Base-by-base conservation (phyloP, 2,329 filamentous ascomycete genomes). In the Alternaria postmessia region DNA sequence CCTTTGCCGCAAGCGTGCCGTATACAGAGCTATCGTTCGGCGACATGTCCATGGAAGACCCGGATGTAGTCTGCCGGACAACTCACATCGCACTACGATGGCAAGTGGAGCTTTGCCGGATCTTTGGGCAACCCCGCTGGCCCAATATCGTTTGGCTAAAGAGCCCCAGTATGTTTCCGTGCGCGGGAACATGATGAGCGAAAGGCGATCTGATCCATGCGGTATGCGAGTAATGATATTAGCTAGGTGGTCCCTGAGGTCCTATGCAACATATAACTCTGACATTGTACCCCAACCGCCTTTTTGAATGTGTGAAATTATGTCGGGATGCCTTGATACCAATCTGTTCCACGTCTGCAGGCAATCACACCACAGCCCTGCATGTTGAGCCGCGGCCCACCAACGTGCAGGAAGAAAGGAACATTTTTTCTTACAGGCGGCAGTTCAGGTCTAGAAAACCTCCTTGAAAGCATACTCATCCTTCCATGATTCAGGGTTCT, bases 401-500 rank as follows among this genome's bases (percentile, higher is more conserved):
- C 32, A 18, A 51, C 47, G 47, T 51, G 32, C 47, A 51, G 34
- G 47, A 26, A 26, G 24, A 26, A 26, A 26, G 24, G 24, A 26
- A 26, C 24, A 26, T 26, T 26, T 26, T 26, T 26, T 26, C 24
- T 26, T 26, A 26, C 24, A 26, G 24, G 24, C 24, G 24, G 24
- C 24, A 26, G 24, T 26, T 26, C 24, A 26, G 6, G 32, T 12
- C 51, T 16, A 22, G 55, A 47, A 30, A 26, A 36, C 6, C 34
- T 18, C 42, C 22, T 38, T 9, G 14, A 46, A 36, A 54, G 49
- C 12, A 32, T 34, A 47, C 12, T 14, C 34, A 58, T 58, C 55
- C 55, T 58, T 54, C 42, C 32, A 47, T 46, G 32, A 41, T 32
- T 22, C 24, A 26, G 24, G 2, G 7, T 1, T 2, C 24, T 26